Base-by-base conservation (phyloP, 148 eudicot genomes). In the Vaccinium vitisidaea region DNA sequence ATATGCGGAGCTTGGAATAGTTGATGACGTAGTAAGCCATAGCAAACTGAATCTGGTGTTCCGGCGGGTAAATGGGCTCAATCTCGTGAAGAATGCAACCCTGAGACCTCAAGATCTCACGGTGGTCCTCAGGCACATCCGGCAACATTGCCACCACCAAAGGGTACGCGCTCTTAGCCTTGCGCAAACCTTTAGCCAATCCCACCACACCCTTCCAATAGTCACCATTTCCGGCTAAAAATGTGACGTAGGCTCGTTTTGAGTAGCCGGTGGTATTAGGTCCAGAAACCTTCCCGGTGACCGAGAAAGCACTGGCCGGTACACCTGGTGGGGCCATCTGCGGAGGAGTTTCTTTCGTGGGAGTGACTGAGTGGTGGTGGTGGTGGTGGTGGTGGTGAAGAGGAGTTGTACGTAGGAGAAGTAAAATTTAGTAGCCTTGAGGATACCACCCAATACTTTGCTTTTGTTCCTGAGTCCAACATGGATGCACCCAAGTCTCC, bases 21-120 rank as follows among this genome's bases (percentile, higher is more conserved):
- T 90, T 90, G 90, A 90, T 90, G 39, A 90, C 92, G 39, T 90
- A 90, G 43, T 90, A 90, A 1, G 92, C 89, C 92, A 90, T 90
- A 25, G 92, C 92, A 52, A 90, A 90, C 81, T 87, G 79, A 32
- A 80, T 84, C 52, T 88, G 88, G 88, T 88, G 83, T 36, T 77
- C 63, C 2, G 92, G 90, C 1, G 92, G 92, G 80, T 90, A 87
- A 4, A 90, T 77, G 21, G 92, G 92, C 49, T 86, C 90, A 21
- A 90, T 90, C 85, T 90, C 92, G 0, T 77, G 81, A 21, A 90
- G 87, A 2, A 90, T 87, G 69, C 92, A 90, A 6, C 90, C 92
- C 63, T 90, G 92, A 2, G 90, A 83, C 84, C 86, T 79, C 70
- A 90, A 69, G 21, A 88, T 80, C 56, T 83, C 81, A 8, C 92